A percentile compares a stretch with the other conserved stretches of the same genome.
phyloP scores from a whole-genome alignment of 192 early-diverging fungal species.

The Chytriomyces hyalinus region DNA sequence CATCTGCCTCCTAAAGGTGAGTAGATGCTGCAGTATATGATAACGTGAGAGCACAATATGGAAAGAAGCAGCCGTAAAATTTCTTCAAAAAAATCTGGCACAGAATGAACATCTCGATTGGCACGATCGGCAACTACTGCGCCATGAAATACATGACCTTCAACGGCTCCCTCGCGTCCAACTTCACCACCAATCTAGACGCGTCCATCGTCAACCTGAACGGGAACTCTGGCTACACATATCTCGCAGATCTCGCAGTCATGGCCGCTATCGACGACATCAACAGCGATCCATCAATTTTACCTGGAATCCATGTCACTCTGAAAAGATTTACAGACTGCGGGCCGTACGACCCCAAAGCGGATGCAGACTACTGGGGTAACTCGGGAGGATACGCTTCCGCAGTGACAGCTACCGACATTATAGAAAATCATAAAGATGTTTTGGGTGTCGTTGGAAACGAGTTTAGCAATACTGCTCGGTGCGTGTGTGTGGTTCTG shows the following conservation, averaged over 20 bases:
- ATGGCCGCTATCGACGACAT: neutral
- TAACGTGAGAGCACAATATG: no score
- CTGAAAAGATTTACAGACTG: constrained; percentile 9
- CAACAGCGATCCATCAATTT: neutral
- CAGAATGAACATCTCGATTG: constrained; percentile 12
- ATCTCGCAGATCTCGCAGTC: neutral
- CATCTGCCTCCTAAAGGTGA: no score
- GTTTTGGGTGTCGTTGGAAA: constrained; percentile 5
- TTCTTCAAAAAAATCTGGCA: no score
- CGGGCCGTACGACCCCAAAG: neutral
- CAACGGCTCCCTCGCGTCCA: neutral
- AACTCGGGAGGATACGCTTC: constrained; percentile 1
- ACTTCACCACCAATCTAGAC: neutral
- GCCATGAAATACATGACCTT: neutral
- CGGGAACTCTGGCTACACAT: neutral
- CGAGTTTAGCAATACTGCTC: neutral
- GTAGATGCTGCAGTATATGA: no score
- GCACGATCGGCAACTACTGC: constrained; percentile 12
- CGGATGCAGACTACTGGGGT: neutral
- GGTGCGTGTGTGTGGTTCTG: no score
- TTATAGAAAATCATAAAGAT: neutral
- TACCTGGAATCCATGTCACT: neutral
- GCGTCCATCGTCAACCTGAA: neutral
- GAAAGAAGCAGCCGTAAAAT: no score
- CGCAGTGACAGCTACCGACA: neutral